phyloP scores from a whole-genome alignment of 1,139 yeast genomes.

The Williopsis jadinii region DNA sequence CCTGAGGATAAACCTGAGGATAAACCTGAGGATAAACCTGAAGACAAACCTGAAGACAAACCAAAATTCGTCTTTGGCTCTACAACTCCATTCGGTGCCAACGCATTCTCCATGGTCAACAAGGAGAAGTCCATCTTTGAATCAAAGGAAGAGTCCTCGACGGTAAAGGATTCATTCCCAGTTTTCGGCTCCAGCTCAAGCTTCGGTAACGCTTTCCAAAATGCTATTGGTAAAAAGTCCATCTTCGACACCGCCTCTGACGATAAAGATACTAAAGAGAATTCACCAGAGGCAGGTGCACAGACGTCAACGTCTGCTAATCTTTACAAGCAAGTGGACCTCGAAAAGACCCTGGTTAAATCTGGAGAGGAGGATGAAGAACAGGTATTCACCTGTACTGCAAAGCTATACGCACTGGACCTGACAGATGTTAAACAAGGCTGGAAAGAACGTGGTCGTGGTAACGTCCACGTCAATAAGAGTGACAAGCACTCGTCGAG shows the following conservation, averaged over 20 bases:
- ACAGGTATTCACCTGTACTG: slow-evolving; percentile 60
- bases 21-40: slow-evolving; percentile 62
- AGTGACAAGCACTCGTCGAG: slow-evolving; percentile 36
- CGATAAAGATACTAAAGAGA: slow-evolving; percentile 2
- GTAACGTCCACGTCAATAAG: slow-evolving; percentile 75
- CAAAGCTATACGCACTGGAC: slow-evolving; percentile 74
- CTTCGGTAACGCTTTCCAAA: slow-evolving; percentile 52
- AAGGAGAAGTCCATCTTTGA: slow-evolving; percentile 34
- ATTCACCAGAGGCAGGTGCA: slow-evolving; percentile 8
- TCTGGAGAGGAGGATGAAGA: slow-evolving; percentile 92
- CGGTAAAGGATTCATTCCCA: slow-evolving; percentile 9
- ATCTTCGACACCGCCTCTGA: slow-evolving; percentile 38
- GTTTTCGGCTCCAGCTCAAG: slow-evolving; percentile 56
- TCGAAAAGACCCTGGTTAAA: slow-evolving; percentile 44
- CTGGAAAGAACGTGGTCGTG: slow-evolving; percentile 96
- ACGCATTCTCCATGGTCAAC: slow-evolving; percentile 27
- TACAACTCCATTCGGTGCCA: slow-evolving; percentile 39
- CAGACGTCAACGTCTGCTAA: slow-evolving; percentile 6
- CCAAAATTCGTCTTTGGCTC: slow-evolving; percentile 52
- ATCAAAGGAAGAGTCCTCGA: slow-evolving; percentile 3
- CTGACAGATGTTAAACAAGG: slow-evolving; percentile 60
- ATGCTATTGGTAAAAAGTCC: slow-evolving; percentile 42
- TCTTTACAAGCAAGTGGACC: slow-evolving; percentile 24
- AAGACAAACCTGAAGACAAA: slow-evolving; percentile 6
- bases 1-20: slow-evolving; percentile 27